phyloP scores from a whole-genome alignment of 495 filamentous ascomycete species.

The Neurospora hispaniola region DNA sequence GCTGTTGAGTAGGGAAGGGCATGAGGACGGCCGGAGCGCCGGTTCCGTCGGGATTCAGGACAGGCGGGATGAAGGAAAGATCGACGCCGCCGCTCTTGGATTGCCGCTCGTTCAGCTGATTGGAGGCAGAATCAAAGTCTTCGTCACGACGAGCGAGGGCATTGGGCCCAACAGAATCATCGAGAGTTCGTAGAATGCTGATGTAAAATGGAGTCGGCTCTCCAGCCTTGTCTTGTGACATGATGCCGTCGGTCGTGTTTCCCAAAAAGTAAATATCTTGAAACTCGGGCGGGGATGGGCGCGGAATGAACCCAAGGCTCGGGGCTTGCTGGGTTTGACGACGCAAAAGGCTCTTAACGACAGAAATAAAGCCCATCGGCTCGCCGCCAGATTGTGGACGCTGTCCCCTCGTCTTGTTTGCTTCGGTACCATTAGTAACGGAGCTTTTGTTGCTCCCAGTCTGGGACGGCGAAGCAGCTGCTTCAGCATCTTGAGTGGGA shows the following conservation, averaged over 20 bases:
- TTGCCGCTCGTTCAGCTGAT: neutral
- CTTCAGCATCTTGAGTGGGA: neutral
- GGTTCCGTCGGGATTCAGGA: slow-evolving; percentile 52
- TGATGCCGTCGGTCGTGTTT: slow-evolving; percentile 65
- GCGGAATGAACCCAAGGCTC: slow-evolving; percentile 3
- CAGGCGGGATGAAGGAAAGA: slow-evolving; percentile 41
- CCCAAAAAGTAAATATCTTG: slow-evolving; percentile 70
- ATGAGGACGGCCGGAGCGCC: slow-evolving; percentile 60
- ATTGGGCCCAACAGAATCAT: slow-evolving; percentile 25
- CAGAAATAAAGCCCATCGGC: neutral
- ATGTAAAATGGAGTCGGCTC: slow-evolving; percentile 64
- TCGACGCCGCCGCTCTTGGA: slow-evolving; percentile 12
- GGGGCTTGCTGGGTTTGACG: neutral
- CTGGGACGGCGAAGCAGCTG: slow-evolving; percentile 15
- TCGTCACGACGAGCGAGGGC: slow-evolving; percentile 26
- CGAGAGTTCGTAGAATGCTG: slow-evolving; percentile 30
- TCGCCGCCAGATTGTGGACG: neutral
- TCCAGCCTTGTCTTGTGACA: slow-evolving; percentile 47
- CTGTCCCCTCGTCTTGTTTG: neutral
- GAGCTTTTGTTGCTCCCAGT: slow-evolving; percentile 15
- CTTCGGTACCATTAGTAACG: slow-evolving; percentile 2
- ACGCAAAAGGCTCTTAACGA: neutral
- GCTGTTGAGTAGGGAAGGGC: slow-evolving; percentile 60
- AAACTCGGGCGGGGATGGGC: slow-evolving; percentile 42
- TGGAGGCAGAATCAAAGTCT: neutral